Evolutionary conservation across 768 basidiomycete species (phyloP), one percentile per base, ranked within the genome.

Genomic region (Kwoniella heveanensis): DNA sequence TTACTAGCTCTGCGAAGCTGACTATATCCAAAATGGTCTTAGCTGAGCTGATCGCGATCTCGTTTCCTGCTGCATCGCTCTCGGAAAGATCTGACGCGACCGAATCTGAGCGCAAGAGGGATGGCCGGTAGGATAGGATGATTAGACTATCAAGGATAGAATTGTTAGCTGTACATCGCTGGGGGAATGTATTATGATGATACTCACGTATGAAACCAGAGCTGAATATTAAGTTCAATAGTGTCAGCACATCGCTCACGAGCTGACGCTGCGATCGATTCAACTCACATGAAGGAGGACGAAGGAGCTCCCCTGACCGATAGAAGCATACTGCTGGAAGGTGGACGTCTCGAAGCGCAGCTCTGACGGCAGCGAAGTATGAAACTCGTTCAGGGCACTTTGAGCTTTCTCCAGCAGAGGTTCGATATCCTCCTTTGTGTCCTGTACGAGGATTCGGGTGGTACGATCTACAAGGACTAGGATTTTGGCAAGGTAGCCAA

Each of bases 171-270:
- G 21, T 7, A 50, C 13, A 21, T 10, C 25, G 12, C 29, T 22
- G 21, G 3, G 9, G 24, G n/a, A n/a, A n/a, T 22, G 27, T 15
- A 24, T 36, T 12, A 27, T 30, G 21, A 47, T 5, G 2, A 17
- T 25, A 53, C 64, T 53, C 32, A 68, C 67, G 63, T 65, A 52
- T 68, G 67, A 24, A 68, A 61, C 67, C 67, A 68, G 8, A 68
- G 48, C 66, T 67, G 46, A 8, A 27, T 49, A 19, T 8, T 8
- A 3, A 4, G 19, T 17, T 17, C 10, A 30, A 24, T 49, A 5
- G 21, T 22, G 4, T 55, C 52, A 36, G 26, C 44, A 55, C 37
- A 17, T 3, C 17, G n/a, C n/a, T n/a, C n/a, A n/a, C n/a, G 19
- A 44, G 39, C 39, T 19, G 19, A 17, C 10, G 3, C 8, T 3